Evolutionary conservation across 441 rosid genomes (phyloP), one percentile per base, ranked within the genome.

Genomic region (Arabidopsis lyrata): DNA sequence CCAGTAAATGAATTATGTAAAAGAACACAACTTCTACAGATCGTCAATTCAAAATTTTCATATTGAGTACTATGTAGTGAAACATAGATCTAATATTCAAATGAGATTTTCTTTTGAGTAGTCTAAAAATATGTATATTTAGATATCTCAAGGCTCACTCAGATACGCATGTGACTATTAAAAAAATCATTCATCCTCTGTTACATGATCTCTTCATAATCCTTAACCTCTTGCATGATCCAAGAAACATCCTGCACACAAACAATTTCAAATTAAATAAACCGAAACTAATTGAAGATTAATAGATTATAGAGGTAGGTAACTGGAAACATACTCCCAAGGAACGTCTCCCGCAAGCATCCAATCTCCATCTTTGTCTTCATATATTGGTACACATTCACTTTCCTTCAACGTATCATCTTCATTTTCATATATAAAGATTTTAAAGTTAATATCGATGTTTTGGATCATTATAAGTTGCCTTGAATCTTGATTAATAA

Each of bases 311-410:
- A 29, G 31, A 29, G 31, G 31, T 29, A 4, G 44, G 35, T 34
- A 15, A 53, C 47, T 68, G 18, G 47, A 27, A 79, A 81, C 88
- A 78, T 74, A 85, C 89, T 82, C 84, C 95, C 92, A 89, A 36
- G 95, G 95, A 32, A 89, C 95, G 80, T 89, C 92, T 4, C 95
- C 95, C 10, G 77, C 81, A 69, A 89, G 78, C 95, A 86, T 87
- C 92, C 95, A 87, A 4, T 87, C 95, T 10, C 88, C 90, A 68
- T 89, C 90, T 66, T 77, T 89, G 63, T 86, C 95, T 38, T 89
- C 89, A n/a, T 85, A 89, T 65, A 87, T 84, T 24, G 90, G 85
- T 24, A 85, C 78, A 70, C 78, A 82, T 29, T 86, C 89, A 34
- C 65, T 85, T 79, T 34, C 87, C 85, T 88, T 74, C 4, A 45